Evolutionary conservation across 106 monocot genomes (phyloP).

Genomic region (Dioscorea dumetorum): DNA sequence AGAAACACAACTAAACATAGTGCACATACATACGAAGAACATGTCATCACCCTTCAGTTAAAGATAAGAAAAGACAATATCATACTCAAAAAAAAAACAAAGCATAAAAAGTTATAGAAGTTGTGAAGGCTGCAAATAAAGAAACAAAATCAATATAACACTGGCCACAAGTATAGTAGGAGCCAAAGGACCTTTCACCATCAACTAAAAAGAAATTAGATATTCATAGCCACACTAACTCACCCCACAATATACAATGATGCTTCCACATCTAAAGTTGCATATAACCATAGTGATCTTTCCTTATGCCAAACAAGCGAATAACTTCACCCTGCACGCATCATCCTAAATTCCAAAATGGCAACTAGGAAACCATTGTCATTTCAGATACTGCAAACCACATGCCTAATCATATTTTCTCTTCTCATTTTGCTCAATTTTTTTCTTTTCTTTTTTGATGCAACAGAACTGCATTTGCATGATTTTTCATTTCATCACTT

Average conservation of each 20-base stretch:
- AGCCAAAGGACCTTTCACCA: conserved; percentile 22
- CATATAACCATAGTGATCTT: not conserved
- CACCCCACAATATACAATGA: not conserved
- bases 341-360: not conserved
- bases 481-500: not conserved
- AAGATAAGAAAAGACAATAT: too few relatives aligned
- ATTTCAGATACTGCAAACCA: too few relatives aligned
- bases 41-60: too few relatives aligned
- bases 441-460: not conserved
- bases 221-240: not conserved
- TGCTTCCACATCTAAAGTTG: not conserved
- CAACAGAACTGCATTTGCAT: too few relatives aligned
- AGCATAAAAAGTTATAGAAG: too few relatives aligned
- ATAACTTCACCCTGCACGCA: not conserved
- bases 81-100: too few relatives aligned
- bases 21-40: too few relatives aligned
- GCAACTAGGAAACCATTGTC: too few relatives aligned
- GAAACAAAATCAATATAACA: too few relatives aligned
- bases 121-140: too few relatives aligned
- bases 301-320: not conserved
- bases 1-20: too few relatives aligned
- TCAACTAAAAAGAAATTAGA: not conserved
- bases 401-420: not conserved
- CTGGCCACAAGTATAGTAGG: conserved; percentile 3
- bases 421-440: not conserved